Evolutionary conservation across 2,329 filamentous ascomycete species (phyloP).

Genomic region (Penicillium griseofulvum): DNA sequence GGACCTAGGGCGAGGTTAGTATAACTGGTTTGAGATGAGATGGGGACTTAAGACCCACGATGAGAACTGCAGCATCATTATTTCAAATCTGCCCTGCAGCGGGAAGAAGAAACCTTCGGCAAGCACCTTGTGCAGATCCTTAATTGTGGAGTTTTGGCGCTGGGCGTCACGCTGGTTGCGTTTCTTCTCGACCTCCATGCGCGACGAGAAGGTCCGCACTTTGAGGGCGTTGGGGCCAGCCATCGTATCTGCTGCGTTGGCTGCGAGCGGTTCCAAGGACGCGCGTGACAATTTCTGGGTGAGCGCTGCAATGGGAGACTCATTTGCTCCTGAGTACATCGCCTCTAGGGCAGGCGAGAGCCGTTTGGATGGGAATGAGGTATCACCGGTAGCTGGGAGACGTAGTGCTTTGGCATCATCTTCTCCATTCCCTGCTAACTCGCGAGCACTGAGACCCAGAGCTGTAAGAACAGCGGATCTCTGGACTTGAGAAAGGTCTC

Average conservation of each 20-base stretch:
- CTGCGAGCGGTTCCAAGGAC: conserved; percentile 79
- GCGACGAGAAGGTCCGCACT: conserved; percentile 81
- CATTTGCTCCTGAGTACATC: conserved; percentile 56
- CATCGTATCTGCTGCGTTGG: conserved; percentile 72
- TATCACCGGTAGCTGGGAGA: conserved; percentile 34
- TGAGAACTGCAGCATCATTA: conserved; percentile 56
- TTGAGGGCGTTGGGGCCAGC: conserved; percentile 83
- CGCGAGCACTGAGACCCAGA: conserved; percentile 76
- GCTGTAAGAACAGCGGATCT: conserved; percentile 77
- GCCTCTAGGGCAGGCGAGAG: conserved; percentile 72
- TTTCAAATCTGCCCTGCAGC: conserved; percentile 74
- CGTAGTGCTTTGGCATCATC: conserved; percentile 46
- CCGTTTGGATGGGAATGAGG: conserved; percentile 73
- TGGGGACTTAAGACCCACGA: conserved; percentile 34
- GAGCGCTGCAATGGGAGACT: conserved; percentile 64
- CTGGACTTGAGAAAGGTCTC: conserved; percentile 86
- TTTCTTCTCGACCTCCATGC: conserved; percentile 64
- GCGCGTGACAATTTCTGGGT: conserved; percentile 64
- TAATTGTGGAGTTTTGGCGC: conserved; percentile 63
- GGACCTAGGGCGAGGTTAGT: conserved; percentile 26
- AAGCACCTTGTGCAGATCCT: conserved; percentile 74
- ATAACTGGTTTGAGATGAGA: background rate
- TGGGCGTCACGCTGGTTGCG: conserved; percentile 42
- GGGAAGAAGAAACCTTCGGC: conserved; percentile 81
- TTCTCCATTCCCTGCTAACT: conserved; percentile 73